phyloP scores from a whole-genome alignment of 805 yeast genomes.

The Ogataea trehaloabstinens region DNA sequence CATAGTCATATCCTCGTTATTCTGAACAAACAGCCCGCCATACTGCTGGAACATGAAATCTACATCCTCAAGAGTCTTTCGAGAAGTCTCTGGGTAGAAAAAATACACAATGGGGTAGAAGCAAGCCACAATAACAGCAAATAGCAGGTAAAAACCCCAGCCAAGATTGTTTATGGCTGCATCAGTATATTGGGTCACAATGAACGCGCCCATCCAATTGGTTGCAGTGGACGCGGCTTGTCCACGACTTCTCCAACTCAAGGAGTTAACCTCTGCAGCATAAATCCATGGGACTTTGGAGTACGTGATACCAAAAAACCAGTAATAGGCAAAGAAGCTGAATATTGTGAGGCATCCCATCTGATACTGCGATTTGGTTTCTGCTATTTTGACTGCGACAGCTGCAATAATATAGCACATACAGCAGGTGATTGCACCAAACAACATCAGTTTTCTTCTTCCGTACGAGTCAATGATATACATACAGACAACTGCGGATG shows the following conservation, averaged over 20 bases:
- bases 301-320: conserved; percentile 48
- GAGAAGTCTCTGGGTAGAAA: conserved; percentile 74
- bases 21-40: conserved; percentile 3
- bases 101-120: conserved; percentile 62
- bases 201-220: conserved; percentile 66
- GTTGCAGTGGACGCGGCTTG: conserved; percentile 57
- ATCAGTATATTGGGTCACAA: conserved; percentile 66
- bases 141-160: conserved; percentile 67
- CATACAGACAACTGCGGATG: conserved; percentile 58
- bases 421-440: conserved; percentile 49
- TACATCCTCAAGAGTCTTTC: conserved; percentile 69
- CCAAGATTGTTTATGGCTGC: conserved; percentile 45
- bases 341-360: conserved; percentile 50
- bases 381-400: conserved; percentile 8
- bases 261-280: conserved; percentile 63
- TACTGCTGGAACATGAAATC: conserved; percentile 49
- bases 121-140: conserved; percentile 57
- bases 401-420: conserved; percentile 42
- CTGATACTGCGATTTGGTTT: conserved; percentile 6
- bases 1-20: conserved; percentile 1
- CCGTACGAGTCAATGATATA: conserved; percentile 59
- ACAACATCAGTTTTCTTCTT: conserved; percentile 50
- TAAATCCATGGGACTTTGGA: conserved; percentile 51
- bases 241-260: conserved; percentile 65
- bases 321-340: conserved; percentile 44